Evolutionary conservation across 306 rosid species (phyloP).

Genomic region (Luffa acutangula): DNA sequence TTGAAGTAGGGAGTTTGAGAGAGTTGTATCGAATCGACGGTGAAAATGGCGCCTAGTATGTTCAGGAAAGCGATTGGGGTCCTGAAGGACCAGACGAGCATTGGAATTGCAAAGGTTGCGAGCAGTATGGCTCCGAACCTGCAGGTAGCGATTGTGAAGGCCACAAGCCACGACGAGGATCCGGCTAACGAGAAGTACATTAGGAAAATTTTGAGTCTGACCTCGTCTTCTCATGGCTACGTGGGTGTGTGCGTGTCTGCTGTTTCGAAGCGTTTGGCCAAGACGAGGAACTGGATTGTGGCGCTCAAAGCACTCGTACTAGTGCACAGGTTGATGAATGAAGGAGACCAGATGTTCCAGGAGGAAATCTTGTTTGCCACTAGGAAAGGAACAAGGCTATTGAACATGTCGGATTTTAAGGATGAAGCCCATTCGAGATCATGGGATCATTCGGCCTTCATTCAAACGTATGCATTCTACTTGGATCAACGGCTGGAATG

Average conservation of each 20-base stretch:
- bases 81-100: conserved; percentile 95
- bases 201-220: conserved; percentile 55
- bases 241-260: conserved; percentile 58
- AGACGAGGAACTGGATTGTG: conserved; percentile 96
- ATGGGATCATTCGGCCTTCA: conserved; percentile 90
- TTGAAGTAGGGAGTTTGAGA: not conserved
- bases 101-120: conserved; percentile 84
- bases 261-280: conserved; percentile 68
- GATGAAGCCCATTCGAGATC: conserved; percentile 94
- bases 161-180: conserved; percentile 89
- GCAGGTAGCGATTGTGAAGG: conserved; percentile 92
- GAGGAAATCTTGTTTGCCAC: conserved; percentile 87
- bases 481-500: conserved; percentile 83
- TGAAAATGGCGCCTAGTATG: conserved; percentile 50
- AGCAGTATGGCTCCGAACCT: conserved; percentile 89
- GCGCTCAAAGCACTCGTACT: conserved; percentile 67
- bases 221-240: conserved; percentile 76
- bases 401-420: conserved; percentile 75
- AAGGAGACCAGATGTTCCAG: conserved; percentile 61
- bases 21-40: not conserved
- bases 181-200: conserved; percentile 82
- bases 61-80: conserved; percentile 97
- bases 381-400: conserved; percentile 70
- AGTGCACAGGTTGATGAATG: conserved; percentile 63
- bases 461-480: conserved; percentile 73